Base-by-base conservation (phyloP, 1,284 basidiomycete genomes). In the Boletus coffeatus region DNA sequence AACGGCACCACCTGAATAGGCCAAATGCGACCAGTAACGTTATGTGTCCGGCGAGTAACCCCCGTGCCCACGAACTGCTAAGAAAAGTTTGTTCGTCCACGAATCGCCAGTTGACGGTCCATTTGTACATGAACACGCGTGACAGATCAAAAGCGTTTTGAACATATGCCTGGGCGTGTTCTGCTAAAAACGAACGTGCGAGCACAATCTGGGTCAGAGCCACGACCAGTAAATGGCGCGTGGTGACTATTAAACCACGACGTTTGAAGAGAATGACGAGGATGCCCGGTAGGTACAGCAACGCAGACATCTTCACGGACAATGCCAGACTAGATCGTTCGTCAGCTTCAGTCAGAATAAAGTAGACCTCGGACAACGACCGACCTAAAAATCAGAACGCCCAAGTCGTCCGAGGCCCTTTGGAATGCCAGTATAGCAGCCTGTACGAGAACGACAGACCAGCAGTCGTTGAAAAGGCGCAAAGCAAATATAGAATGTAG, bases 31-130 rank as follows among this genome's bases (percentile, higher is more conserved):
- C 68, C 14, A 98, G 78, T 1, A 81, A 75, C 1, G 75, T 71
- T 5, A 86, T 73, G 70, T 99, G 96, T 9, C 81, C 83, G 5
- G 81, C 66, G 6, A 98, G 78, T 18, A 99, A 80, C 0, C 77
- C 74, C 43, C 73, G 78, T 0, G 94, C 87, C 76, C 90, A 92
- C 21, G 68, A 69, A 3, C 76, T 73, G 64, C 85, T 89, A 55
- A 94, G 75, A 76, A 99, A 99, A 0, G 76, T 79, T 13, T 84
- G 77, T 72, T 96, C 92, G 25, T 83, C 77, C 2, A 99, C 68
- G 70, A 98, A 92, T 41, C 93, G 84, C 96, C 97, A 99, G 73
- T 99, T 99, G 65, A 98, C 96, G 0, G 96, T 98, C 96, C 96
- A 99, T 73, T 93, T 88, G 78, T 93, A 97, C 43, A 97, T 77